phyloP scores from a whole-genome alignment of 1,284 basidiomycete genomes.

The Fomes fomentarius region DNA sequence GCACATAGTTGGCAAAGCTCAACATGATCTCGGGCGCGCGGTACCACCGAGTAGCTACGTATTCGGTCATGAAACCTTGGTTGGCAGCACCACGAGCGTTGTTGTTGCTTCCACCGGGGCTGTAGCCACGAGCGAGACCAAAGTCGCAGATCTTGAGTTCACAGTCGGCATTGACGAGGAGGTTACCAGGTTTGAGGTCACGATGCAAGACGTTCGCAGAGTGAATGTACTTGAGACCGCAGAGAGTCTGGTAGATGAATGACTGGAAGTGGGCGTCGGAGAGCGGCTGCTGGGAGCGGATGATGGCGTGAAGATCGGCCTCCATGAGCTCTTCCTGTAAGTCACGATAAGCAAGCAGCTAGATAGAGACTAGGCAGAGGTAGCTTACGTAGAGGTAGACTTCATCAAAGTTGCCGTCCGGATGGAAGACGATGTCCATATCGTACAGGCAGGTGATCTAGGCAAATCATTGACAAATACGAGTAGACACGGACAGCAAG shows the following conservation, averaged over 20 bases:
- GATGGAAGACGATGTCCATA: slow-evolving; percentile 94
- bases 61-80: slow-evolving; percentile 99
- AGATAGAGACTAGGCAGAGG: background rate
- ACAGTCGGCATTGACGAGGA: slow-evolving; percentile 98
- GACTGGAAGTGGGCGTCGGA: slow-evolving; percentile 99
- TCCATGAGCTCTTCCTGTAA: slow-evolving; percentile 96
- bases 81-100: slow-evolving; percentile 72
- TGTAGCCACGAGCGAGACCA: slow-evolving; percentile 95
- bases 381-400: slow-evolving; percentile 86
- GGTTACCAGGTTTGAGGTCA: slow-evolving; percentile 95
- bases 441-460: slow-evolving; percentile 93
- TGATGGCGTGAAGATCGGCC: slow-evolving; percentile 98
- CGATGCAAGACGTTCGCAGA: slow-evolving; percentile 98
- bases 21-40: slow-evolving; percentile 98
- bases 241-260: slow-evolving; percentile 98
- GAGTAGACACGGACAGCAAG: background rate
- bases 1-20: slow-evolving; percentile 92
- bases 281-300: slow-evolving; percentile 96
- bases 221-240: slow-evolving; percentile 98
- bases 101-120: slow-evolving; percentile 48
- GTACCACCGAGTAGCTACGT: slow-evolving; percentile 98
- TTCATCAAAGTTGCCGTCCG: slow-evolving; percentile 90
- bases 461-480: slow-evolving; percentile 1
- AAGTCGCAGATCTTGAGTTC: slow-evolving; percentile 99
- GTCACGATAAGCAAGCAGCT: slow-evolving; percentile 5